Percentiles rank a stretch among this genome's conserved stretches.
Conservation (phyloP, 306 rosid species). For the Rosa multiflora region DNA sequence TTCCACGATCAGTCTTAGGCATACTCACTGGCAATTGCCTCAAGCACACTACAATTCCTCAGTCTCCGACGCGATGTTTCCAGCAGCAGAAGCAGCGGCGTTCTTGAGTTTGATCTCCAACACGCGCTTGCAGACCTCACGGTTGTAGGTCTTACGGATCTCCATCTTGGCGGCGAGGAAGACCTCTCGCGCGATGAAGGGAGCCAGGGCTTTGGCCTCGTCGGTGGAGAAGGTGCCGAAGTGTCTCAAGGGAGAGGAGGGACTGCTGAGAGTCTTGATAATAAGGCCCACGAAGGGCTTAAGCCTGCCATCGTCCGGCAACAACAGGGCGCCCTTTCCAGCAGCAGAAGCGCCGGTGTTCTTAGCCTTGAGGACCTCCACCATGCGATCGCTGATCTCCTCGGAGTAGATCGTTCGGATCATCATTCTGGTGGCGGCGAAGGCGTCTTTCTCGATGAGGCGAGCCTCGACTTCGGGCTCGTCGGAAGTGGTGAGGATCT, state of each 20-base stretch:
- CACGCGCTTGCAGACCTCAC: slow-evolving; percentile 94
- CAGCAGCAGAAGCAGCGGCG: slow-evolving; percentile 33
- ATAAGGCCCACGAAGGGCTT: slow-evolving; percentile 2
- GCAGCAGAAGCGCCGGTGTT: too few relatives aligned
- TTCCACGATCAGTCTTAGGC: slow-evolving; percentile 13
- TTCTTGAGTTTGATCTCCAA: slow-evolving; percentile 66
- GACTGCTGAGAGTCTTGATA: slow-evolving; percentile 71
- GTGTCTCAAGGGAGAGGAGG: slow-evolving; percentile 88
- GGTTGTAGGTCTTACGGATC: slow-evolving; percentile 87
- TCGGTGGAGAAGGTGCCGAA: slow-evolving; percentile 65
- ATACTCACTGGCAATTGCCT: slow-evolving; percentile 23
- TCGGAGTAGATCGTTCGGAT: too few relatives aligned
- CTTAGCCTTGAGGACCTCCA: too few relatives aligned
- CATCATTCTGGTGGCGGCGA: too few relatives aligned
- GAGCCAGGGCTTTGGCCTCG: slow-evolving; percentile 54
- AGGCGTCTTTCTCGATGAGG: too few relatives aligned
- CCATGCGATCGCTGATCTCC: too few relatives aligned
- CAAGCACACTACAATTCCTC: background rate
- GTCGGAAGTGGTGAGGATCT: too few relatives aligned
- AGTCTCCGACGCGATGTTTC: slow-evolving; percentile 27
- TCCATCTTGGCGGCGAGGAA: slow-evolving; percentile 64
- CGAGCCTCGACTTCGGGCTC: too few relatives aligned
- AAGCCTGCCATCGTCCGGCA: too few relatives aligned
- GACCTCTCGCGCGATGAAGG: slow-evolving; percentile 72
- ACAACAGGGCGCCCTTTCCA: too few relatives aligned